Conservation (phyloP, 352 stramenopile genomes). For the Pythium rhizo-oryzae region DNA sequence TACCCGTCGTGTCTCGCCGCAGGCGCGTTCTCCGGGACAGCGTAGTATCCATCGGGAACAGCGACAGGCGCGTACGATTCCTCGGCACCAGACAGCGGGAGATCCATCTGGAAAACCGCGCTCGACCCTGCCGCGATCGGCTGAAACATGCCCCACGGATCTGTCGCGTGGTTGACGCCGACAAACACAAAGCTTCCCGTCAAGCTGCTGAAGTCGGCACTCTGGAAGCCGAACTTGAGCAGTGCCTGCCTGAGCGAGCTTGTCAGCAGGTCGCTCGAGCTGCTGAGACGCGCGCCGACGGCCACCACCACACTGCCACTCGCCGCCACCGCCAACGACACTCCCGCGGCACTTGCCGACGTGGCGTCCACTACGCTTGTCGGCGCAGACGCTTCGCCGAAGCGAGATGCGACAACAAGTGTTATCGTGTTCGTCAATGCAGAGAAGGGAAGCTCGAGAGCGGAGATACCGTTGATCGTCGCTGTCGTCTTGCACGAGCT, state of each 20-base stretch:
- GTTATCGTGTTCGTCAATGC: slow-evolving; percentile 21
- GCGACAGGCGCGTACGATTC: slow-evolving; percentile 34
- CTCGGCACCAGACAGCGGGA: slow-evolving; percentile 37
- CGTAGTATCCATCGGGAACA: slow-evolving; percentile 55
- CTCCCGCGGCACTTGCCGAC: slow-evolving; percentile 4
- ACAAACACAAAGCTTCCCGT: slow-evolving; percentile 33
- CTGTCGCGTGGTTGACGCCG: slow-evolving; percentile 22
- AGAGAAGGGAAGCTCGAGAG: slow-evolving; percentile 12
- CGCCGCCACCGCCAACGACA: slow-evolving; percentile 10
- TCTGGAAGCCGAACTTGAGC: slow-evolving; percentile 18
- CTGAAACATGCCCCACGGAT: slow-evolving; percentile 22
- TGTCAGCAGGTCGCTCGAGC: slow-evolving; percentile 2
- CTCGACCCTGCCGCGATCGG: background rate
- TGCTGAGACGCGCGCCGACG: slow-evolving; percentile 26
- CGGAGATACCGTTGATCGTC: slow-evolving; percentile 18
- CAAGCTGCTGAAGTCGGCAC: slow-evolving; percentile 12
- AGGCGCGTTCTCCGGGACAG: slow-evolving; percentile 39
- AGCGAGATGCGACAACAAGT: slow-evolving; percentile 13
- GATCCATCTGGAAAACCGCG: slow-evolving; percentile 10
- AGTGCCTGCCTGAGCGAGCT: slow-evolving; percentile 18
- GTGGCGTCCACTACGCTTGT: background rate
- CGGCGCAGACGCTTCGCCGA: background rate
- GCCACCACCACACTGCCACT: slow-evolving; percentile 27
- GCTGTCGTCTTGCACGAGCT: slow-evolving; percentile 28
- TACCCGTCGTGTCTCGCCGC: slow-evolving; percentile 37